Conservation (phyloP, 2,329 filamentous ascomycete species). For the Fusarium compactum region DNA sequence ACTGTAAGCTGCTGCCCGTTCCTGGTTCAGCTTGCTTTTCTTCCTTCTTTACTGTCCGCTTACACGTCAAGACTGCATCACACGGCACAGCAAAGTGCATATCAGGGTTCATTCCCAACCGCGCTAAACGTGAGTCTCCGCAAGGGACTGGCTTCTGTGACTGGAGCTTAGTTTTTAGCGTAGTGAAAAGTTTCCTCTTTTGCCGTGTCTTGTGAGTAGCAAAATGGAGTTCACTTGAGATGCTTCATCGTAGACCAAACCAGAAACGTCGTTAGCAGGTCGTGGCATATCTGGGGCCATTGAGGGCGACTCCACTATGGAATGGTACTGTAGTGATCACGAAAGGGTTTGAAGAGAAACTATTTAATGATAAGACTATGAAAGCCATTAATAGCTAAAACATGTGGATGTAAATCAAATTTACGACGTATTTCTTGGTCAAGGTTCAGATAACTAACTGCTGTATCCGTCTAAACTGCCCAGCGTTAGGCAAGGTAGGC, state of each 20-base stretch:
- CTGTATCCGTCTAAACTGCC: not conserved
- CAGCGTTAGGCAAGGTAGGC: not conserved
- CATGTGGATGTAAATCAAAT: not conserved
- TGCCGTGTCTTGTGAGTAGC: constrained; percentile 28
- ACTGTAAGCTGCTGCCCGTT: constrained; percentile 3
- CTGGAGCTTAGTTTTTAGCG: constrained; percentile 30
- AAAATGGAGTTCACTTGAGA: constrained; percentile 9
- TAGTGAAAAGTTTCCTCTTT: constrained; percentile 36
- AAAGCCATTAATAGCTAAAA: not conserved
- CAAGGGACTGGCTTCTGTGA: constrained; percentile 30
- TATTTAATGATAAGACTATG: not conserved
- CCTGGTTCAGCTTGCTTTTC: constrained; percentile 6
- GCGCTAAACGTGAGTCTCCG: constrained; percentile 32
- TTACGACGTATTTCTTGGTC: not conserved
- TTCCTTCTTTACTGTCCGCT: not conserved
- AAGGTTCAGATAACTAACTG: not conserved
- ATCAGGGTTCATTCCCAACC: constrained; percentile 19
- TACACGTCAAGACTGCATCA: constrained; percentile 39
- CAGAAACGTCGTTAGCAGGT: constrained; percentile 33
- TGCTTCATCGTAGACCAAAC: constrained; percentile 33
- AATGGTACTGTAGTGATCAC: not conserved
- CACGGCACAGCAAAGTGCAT: constrained; percentile 8
- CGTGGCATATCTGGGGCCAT: constrained; percentile 23
- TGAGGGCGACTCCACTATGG: constrained; percentile 16
- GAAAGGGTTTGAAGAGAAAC: not conserved